Evolutionary conservation across 306 rosid species (phyloP), one percentile per base, ranked within the genome.

Genomic region (Corylus heterophylla): DNA sequence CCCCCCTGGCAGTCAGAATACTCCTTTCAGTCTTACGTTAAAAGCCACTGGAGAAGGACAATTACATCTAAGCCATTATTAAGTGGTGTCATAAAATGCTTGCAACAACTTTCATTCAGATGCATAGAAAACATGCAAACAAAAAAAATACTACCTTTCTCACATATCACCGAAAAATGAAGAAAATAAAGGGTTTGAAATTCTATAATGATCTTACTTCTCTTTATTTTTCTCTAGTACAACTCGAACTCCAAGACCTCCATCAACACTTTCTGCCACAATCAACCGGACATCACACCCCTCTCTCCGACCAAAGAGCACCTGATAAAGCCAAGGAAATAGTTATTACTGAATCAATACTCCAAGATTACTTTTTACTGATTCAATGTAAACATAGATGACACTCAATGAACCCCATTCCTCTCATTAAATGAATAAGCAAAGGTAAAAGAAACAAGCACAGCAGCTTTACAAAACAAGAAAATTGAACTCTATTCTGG

Each of bases 241-340:
- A 55, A 83, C 77, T 79, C 77, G 74, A 66, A 77, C 75, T 27
- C 75, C 79, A 22, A 20, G 79, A 27, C 86, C 86, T 25, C 80
- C 83, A 18, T 78, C 74, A 0, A 44, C 52, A 54, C 69, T 74
- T 70, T 78, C 83, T 5, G 77, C 79, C 18, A 8, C 51, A 17
- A 83, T 80, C 70, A 78, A 52, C 52, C 78, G 62, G 35, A 83
- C 81, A 61, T 79, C 80, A 64, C 80, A 83, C 17, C 81, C 80
- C 51, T 13, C 61, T 4, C 74, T 75, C 70, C 47, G 22, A 55
- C 86, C 86, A 77, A 83, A 83, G 54, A 79, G 80, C 35, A 83
- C 86, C 83, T 83, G 63, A 25, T 56, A 67, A 56, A 47, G 73
- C 70, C 76, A 64, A 72, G 35, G 51, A 13, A 54, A n/a, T 73